A percentile compares a stretch with the other conserved stretches of the same genome.
These are phyloP conservation scores for Xerocomus brunneocitrinus DNA, from an alignment of 768 basidiomycete species.

Conservation along the genomic window DNA sequence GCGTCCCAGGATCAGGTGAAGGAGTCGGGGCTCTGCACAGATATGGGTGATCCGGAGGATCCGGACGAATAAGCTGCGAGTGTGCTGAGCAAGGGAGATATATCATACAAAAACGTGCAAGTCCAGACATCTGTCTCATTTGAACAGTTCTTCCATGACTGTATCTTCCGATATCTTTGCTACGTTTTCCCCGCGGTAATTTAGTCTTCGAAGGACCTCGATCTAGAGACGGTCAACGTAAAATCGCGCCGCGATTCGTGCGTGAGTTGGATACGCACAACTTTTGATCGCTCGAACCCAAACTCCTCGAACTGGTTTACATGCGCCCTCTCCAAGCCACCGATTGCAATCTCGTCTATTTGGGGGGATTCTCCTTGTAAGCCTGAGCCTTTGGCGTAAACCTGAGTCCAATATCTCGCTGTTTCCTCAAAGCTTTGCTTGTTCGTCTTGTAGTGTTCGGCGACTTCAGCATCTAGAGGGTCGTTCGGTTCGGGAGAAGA, in stretches of 20 bases:
- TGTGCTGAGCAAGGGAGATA: slow-evolving; percentile 13
- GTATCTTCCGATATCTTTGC: slow-evolving; percentile 77
- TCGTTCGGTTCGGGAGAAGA: slow-evolving; percentile 95
- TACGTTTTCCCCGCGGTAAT: slow-evolving; percentile 82
- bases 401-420: slow-evolving; percentile 89
- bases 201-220: slow-evolving; percentile 80
- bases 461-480: slow-evolving; percentile 97
- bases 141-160: slow-evolving; percentile 82
- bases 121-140: slow-evolving; percentile 30
- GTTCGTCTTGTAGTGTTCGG: slow-evolving; percentile 92
- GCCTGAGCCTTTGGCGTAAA: slow-evolving; percentile 80
- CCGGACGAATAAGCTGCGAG: slow-evolving; percentile 14
- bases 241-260: neutral
- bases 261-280: slow-evolving; percentile 52
- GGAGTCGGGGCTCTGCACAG: slow-evolving; percentile 6
- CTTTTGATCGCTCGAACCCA: slow-evolving; percentile 79
- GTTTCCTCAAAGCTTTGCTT: slow-evolving; percentile 86
- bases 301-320: slow-evolving; percentile 80
- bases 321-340: slow-evolving; percentile 78
- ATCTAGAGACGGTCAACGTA: slow-evolving; percentile 45
- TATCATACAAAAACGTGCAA: slow-evolving; percentile 15
- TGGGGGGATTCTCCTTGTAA: slow-evolving; percentile 38
- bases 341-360: slow-evolving; percentile 53
- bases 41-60: slow-evolving; percentile 9
- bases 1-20: too few species aligned